A percentile compares a stretch with the other conserved stretches of the same genome.
phyloP scores from a whole-genome alignment of 2,329 filamentous ascomycete species.

The Alternaria sp. region DNA sequence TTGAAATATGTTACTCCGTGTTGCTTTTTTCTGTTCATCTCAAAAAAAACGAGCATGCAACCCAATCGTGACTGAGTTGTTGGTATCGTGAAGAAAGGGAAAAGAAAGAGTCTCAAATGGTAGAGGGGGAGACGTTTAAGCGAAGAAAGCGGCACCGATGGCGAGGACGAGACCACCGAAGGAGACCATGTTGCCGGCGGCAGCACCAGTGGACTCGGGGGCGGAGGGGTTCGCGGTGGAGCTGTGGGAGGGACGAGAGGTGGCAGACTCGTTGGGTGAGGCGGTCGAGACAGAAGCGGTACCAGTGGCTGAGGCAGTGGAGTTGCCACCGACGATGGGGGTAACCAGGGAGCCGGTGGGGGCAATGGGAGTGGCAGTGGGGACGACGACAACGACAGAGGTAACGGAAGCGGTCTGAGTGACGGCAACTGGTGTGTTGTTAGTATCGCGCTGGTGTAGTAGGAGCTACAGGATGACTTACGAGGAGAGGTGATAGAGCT shows the following conservation, averaged over 20 bases:
- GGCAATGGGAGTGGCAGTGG: constrained; percentile 22
- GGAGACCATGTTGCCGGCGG: constrained; percentile 40
- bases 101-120: constrained; percentile 3
- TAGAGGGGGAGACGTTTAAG: constrained; percentile 27
- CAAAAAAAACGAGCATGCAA: constrained; percentile 10
- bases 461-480: constrained; percentile 4
- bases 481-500: constrained; percentile 12
- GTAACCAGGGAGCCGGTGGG: constrained; percentile 13
- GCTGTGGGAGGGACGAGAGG: constrained; percentile 19
- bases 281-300: constrained; percentile 8
- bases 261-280: constrained; percentile 12
- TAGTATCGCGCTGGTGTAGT: background rate
- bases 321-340: constrained; percentile 25
- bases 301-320: constrained; percentile 18
- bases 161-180: constrained; percentile 43
- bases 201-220: constrained; percentile 36
- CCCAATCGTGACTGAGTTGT: constrained; percentile 12
- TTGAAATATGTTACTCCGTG: constrained; percentile 16
- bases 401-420: constrained; percentile 10
- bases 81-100: constrained; percentile 11
- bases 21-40: background rate
- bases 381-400: constrained; percentile 13
- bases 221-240: constrained; percentile 17
- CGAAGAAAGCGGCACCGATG: constrained; percentile 41
- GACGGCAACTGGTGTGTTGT: constrained; percentile 12